Conservation (phyloP, 2,329 filamentous ascomycete genomes). For the Trichophyton rubrum region DNA sequence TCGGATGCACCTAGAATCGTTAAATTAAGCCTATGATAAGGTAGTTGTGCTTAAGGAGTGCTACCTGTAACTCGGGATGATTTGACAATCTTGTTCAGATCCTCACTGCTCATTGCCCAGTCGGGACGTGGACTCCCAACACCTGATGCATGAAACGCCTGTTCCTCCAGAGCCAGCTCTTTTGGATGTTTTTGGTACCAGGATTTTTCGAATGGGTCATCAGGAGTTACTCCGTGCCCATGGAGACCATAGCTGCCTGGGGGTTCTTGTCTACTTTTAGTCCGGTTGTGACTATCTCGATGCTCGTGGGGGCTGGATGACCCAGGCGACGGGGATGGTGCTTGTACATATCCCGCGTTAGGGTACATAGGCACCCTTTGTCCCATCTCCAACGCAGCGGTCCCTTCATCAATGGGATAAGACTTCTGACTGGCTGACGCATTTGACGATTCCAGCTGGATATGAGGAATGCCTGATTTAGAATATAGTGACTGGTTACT, state of each 20-base stretch:
- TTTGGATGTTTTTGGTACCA: conserved; percentile 93
- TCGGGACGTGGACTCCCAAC: conserved; percentile 52
- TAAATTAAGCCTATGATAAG: conserved; percentile 5
- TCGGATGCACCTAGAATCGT: conserved; percentile 47
- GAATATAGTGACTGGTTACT: conserved; percentile 34
- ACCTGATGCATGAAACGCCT: conserved; percentile 49
- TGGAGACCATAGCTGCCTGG: conserved; percentile 89
- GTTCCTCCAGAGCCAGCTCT: conserved; percentile 59
- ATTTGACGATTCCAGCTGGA: conserved; percentile 36
- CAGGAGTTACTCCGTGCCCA: conserved; percentile 63
- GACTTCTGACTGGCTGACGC: conserved; percentile 43
- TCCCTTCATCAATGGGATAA: conserved; percentile 55
- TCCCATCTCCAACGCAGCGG: conserved; percentile 86
- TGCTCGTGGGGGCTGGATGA: conserved; percentile 28
- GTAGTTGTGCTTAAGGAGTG: not conserved
- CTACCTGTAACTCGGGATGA: conserved; percentile 45
- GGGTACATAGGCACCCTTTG: conserved; percentile 88
- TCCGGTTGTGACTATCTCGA: conserved; percentile 50
- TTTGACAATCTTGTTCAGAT: conserved; percentile 79
- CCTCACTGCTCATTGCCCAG: conserved; percentile 77
- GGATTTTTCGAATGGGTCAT: conserved; percentile 75
- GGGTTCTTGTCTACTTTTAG: conserved; percentile 61
- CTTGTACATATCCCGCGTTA: conserved; percentile 88
- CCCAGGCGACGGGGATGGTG: conserved; percentile 64
- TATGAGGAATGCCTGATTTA: conserved; percentile 50